Conservation (phyloP, 495 filamentous ascomycete genomes). For the Hypoxylon lienhwacheense region DNA sequence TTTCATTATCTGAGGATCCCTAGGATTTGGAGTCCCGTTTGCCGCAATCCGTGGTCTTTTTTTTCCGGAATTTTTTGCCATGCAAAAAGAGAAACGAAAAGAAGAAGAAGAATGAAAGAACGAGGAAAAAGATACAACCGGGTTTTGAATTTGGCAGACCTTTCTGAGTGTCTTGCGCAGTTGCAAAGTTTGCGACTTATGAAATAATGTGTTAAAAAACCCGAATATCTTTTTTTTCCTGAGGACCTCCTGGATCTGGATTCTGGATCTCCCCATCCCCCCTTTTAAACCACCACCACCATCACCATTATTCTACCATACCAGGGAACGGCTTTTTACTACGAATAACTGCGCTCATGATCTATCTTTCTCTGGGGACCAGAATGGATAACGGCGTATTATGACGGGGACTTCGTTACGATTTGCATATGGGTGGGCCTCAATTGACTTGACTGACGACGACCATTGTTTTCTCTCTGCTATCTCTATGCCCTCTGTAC, state of each 20-base stretch:
- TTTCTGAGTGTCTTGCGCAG: conserved; percentile 38
- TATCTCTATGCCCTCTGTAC: conserved; percentile 36
- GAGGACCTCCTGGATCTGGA: conserved; percentile 28
- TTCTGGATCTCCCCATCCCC: no score
- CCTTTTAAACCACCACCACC: no score
- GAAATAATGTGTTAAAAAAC: conserved; percentile 36
- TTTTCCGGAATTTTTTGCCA: conserved; percentile 37
- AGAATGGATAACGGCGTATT: conserved; percentile 42
- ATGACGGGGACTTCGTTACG: conserved; percentile 37
- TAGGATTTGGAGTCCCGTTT: conserved; percentile 38
- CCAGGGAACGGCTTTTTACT: conserved; percentile 26
- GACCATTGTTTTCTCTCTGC: conserved; percentile 36
- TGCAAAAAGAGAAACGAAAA: no score
- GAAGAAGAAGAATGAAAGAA: no score
- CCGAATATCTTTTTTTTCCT: conserved; percentile 15
- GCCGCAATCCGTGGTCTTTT: conserved; percentile 28
- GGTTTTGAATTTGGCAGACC: conserved; percentile 42
- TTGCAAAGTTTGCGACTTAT: conserved; percentile 54
- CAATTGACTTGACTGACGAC: conserved; percentile 34
- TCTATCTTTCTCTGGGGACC: conserved; percentile 27
- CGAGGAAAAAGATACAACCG: conserved; percentile 46
- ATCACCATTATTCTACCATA: conserved; percentile 8
- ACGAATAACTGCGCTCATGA: conserved; percentile 35
- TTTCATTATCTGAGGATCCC: conserved; percentile 38
- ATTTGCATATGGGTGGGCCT: conserved; percentile 41